A percentile compares a stretch with the other conserved stretches of the same genome.
Evolutionary conservation across 2,329 filamentous ascomycete species (phyloP).

Genomic region (Colletotrichum shisoi): DNA sequence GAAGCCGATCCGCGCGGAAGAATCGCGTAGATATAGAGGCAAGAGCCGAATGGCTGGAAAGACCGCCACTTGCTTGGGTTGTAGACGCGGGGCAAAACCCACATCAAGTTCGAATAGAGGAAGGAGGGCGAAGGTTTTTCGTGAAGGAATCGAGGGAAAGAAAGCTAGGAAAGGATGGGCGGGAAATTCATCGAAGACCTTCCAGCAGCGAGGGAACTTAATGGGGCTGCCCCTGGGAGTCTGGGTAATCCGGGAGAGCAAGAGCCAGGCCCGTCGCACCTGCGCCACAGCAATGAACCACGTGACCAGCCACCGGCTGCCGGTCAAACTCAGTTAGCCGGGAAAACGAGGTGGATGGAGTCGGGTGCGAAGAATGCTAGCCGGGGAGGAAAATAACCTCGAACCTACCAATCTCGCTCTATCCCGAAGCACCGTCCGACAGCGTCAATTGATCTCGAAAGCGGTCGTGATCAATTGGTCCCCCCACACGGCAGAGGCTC

Average conservation of each 20-base stretch:
- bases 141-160: constrained; percentile 31
- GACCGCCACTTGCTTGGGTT: constrained; percentile 26
- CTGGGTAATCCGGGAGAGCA: constrained; percentile 8
- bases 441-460: constrained; percentile 59
- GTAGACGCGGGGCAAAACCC: constrained; percentile 30
- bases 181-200: constrained; percentile 29
- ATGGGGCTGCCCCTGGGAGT: constrained; percentile 21
- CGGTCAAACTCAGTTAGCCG: constrained; percentile 49
- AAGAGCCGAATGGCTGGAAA: constrained; percentile 32
- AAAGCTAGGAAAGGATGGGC: constrained; percentile 19
- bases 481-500: constrained; percentile 55
- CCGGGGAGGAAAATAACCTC: constrained; percentile 47
- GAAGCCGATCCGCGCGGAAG: constrained; percentile 35
- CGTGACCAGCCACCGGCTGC: constrained; percentile 24
- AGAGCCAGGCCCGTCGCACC: background rate
- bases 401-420: constrained; percentile 43
- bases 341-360: constrained; percentile 46
- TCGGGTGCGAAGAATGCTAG: constrained; percentile 40
- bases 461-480: constrained; percentile 61
- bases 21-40: constrained; percentile 38
- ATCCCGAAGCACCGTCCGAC: constrained; percentile 42
- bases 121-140: constrained; percentile 20
- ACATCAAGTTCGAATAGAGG: constrained; percentile 33
- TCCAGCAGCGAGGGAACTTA: constrained; percentile 30
- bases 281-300: background rate